These are phyloP conservation scores for Clarireedia monteithiana DNA, from an alignment of 2,329 filamentous ascomycete genomes.

Conservation along the genomic window DNA sequence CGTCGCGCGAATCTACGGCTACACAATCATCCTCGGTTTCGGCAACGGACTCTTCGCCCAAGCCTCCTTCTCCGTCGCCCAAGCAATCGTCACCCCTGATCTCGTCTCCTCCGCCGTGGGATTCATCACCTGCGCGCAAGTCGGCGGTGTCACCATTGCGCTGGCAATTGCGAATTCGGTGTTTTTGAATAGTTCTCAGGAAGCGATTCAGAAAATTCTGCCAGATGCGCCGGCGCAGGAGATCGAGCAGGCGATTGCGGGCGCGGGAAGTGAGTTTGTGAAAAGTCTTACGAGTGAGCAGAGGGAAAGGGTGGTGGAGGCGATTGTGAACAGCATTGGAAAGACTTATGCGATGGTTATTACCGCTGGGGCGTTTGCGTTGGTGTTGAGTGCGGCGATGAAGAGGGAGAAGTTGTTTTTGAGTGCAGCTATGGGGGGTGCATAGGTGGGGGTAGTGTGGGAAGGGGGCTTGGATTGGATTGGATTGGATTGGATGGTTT, in stretches of 20 bases:
- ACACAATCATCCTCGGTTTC: slow-evolving; percentile 31
- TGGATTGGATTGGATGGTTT: too few relatives aligned
- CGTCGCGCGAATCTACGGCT: slow-evolving; percentile 25
- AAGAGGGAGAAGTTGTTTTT: slow-evolving; percentile 27
- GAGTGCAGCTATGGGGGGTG: slow-evolving; percentile 14
- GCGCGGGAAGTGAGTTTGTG: slow-evolving; percentile 21
- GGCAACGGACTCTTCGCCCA: slow-evolving; percentile 27
- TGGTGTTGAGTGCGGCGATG: slow-evolving; percentile 21
- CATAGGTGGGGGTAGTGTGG: background rate
- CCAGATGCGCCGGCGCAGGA: slow-evolving; percentile 21
- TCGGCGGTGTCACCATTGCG: slow-evolving; percentile 31
- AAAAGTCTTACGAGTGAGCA: slow-evolving; percentile 12
- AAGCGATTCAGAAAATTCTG: slow-evolving; percentile 25
- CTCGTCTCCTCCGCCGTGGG: slow-evolving; percentile 31
- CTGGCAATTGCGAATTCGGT: slow-evolving; percentile 33
- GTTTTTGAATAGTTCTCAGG: slow-evolving; percentile 31
- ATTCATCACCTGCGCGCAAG: slow-evolving; percentile 33
- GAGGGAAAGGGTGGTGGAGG: slow-evolving; percentile 8
- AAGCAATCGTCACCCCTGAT: slow-evolving; percentile 12
- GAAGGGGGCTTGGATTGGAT: too few relatives aligned
- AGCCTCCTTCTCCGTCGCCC: background rate
- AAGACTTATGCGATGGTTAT: slow-evolving; percentile 24
- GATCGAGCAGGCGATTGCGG: slow-evolving; percentile 27
- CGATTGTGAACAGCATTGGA: slow-evolving; percentile 23
- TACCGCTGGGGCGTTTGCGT: slow-evolving; percentile 19